phyloP scores from a whole-genome alignment of 2,329 filamentous ascomycete species.

The Pseudopithomyces maydicus region DNA sequence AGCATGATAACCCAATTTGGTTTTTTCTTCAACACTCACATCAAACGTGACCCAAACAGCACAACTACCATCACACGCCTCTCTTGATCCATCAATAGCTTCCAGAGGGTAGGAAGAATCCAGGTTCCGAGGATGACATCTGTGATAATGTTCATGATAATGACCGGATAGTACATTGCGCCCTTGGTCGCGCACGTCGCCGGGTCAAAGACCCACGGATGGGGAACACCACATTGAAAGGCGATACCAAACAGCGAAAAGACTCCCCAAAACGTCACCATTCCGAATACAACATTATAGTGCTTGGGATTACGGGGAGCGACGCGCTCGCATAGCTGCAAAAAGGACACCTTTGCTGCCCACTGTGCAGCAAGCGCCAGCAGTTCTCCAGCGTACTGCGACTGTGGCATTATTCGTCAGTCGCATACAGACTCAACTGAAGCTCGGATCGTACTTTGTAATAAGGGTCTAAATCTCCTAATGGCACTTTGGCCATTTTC shows the following conservation, averaged over 20 bases:
- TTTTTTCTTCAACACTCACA: background rate
- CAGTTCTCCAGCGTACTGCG: slow-evolving; percentile 13
- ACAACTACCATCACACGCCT: slow-evolving; percentile 9
- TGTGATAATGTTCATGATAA: slow-evolving; percentile 26
- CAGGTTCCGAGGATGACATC: slow-evolving; percentile 26
- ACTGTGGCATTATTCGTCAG: slow-evolving; percentile 9
- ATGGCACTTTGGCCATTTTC: slow-evolving; percentile 11
- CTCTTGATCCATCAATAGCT: slow-evolving; percentile 9
- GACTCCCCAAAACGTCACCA: slow-evolving; percentile 16
- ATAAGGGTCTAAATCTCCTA: slow-evolving; percentile 7
- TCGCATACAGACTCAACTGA: background rate
- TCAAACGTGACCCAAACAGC: slow-evolving; percentile 14
- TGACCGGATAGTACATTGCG: slow-evolving; percentile 21
- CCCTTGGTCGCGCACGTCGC: slow-evolving; percentile 19
- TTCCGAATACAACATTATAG: slow-evolving; percentile 13
- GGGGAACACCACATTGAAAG: slow-evolving; percentile 24
- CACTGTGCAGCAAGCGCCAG: slow-evolving; percentile 14
- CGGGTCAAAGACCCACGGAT: slow-evolving; percentile 17
- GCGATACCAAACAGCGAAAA: slow-evolving; percentile 16
- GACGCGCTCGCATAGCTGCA: slow-evolving; percentile 17
- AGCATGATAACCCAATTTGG: background rate
- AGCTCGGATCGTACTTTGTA: slow-evolving; percentile 11
- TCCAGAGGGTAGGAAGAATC: slow-evolving; percentile 24
- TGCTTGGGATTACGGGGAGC: slow-evolving; percentile 10
- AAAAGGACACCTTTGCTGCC: slow-evolving; percentile 14